These are phyloP conservation scores for Suillus subalutaceus DNA, from an alignment of 768 basidiomycete genomes.

Conservation along the genomic window DNA sequence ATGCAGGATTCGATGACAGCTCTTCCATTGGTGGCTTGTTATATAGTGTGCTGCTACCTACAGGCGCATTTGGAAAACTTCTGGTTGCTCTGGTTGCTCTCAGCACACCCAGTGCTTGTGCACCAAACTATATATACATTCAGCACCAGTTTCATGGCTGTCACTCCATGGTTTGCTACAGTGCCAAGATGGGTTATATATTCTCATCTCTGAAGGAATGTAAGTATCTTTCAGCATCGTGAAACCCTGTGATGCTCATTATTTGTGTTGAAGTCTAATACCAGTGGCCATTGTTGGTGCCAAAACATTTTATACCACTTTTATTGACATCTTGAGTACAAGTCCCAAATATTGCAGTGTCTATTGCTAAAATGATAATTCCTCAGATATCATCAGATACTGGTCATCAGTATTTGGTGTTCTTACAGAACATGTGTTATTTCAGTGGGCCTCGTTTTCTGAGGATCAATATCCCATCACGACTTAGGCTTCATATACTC, in stretches of 20 bases:
- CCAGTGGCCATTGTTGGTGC: conserved; percentile 52
- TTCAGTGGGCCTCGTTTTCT: conserved; percentile 36
- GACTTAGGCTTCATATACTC: conserved; percentile 37
- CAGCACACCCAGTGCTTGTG: conserved; percentile 55
- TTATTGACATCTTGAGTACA: conserved; percentile 45
- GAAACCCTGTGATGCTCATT: conserved; percentile 2
- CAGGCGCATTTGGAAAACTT: conserved; percentile 50
- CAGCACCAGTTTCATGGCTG: conserved; percentile 47
- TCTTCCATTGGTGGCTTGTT: conserved; percentile 50
- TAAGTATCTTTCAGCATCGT: conserved; percentile 24
- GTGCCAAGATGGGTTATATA: conserved; percentile 51
- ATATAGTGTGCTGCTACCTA: conserved; percentile 38
- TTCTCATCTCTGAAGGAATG: conserved; percentile 49
- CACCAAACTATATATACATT: conserved; percentile 63
- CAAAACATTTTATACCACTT: conserved; percentile 45
- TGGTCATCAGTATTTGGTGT: conserved; percentile 43
- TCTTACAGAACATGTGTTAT: conserved; percentile 47
- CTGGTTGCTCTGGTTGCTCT: conserved; percentile 54
- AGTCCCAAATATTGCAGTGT: not conserved
- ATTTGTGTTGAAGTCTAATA: conserved; percentile 37
- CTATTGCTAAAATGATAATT: too few relatives aligned
- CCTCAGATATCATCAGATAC: conserved; percentile 46
- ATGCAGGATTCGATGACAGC: conserved; percentile 42
- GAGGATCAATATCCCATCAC: conserved; percentile 38
- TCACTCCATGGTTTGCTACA: conserved; percentile 33